Percentiles rank a stretch among this genome's conserved stretches.
Evolutionary conservation across 495 filamentous ascomycete species (phyloP).

Genomic region (Penicillium canescens): DNA sequence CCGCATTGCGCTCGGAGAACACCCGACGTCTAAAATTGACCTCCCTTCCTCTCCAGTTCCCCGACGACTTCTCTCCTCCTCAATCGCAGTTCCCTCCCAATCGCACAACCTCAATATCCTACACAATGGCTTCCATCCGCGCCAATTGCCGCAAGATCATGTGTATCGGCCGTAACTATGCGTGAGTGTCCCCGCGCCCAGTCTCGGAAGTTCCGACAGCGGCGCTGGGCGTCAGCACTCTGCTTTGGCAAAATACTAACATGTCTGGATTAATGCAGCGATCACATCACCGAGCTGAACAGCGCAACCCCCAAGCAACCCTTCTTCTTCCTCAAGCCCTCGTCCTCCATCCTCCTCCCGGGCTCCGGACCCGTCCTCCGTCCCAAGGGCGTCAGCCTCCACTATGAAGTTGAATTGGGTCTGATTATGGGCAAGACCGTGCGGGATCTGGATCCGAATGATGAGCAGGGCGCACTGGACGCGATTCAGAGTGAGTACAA

Average conservation of each 20-base stretch:
- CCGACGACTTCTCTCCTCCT: background rate
- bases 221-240: background rate
- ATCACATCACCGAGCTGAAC: constrained; percentile 92
- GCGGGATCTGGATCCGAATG: constrained; percentile 67
- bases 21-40: constrained; percentile 4
- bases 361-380: constrained; percentile 77
- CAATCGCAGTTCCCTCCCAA: constrained; percentile 1
- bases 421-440: constrained; percentile 79
- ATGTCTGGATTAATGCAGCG: constrained; percentile 50
- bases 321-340: constrained; percentile 98
- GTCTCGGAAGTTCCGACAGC: background rate
- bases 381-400: constrained; percentile 77
- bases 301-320: constrained; percentile 83
- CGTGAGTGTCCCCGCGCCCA: constrained; percentile 53
- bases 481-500: constrained; percentile 48
- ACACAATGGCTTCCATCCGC: constrained; percentile 38
- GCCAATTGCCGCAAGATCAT: constrained; percentile 82
- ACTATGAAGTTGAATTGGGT: constrained; percentile 95
- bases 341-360: constrained; percentile 77
- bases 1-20: constrained; percentile 17
- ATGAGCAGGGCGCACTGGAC: constrained; percentile 53
- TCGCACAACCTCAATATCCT: background rate
- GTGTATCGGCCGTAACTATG: constrained; percentile 98
- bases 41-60: background rate
- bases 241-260: background rate